phyloP scores from a whole-genome alignment of 2,329 filamentous ascomycete genomes.

The Salinomyces thailandicus region DNA sequence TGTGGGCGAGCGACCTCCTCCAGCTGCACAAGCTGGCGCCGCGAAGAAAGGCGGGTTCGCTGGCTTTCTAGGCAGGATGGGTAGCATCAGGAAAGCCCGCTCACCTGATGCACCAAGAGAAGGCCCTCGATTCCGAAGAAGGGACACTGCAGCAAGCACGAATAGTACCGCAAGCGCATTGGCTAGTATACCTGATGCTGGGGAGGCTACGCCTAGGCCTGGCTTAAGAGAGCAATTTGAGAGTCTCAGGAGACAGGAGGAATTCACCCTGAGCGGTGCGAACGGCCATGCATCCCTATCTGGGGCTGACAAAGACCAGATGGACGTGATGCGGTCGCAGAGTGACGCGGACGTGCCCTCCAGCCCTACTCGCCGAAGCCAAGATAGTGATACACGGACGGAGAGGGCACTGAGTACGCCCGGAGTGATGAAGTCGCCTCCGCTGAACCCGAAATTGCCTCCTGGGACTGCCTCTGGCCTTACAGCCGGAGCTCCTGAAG shows the following conservation, averaged over 20 bases:
- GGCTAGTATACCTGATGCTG: conserved; percentile 16
- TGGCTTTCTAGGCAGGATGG: conserved; percentile 58
- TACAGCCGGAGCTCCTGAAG: conserved; percentile 62
- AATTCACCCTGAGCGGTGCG: conserved; percentile 23
- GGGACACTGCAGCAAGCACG: conserved; percentile 17
- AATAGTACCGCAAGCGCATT: conserved; percentile 6
- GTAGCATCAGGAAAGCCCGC: conserved; percentile 49
- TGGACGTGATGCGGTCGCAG: conserved; percentile 2
- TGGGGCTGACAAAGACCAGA: conserved; percentile 10
- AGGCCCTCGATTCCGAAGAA: conserved; percentile 14
- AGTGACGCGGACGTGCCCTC: conserved; percentile 26
- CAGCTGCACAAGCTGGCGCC: conserved; percentile 28
- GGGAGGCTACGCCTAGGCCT: conserved; percentile 22
- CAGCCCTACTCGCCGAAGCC: conserved; percentile 6
- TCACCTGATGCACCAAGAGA: conserved; percentile 27
- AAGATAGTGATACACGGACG: conserved; percentile 21
- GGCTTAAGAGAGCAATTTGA: conserved; percentile 39
- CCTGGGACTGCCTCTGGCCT: conserved; percentile 80
- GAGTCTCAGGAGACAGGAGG: conserved; percentile 35
- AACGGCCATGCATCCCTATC: conserved; percentile 9
- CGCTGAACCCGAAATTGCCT: conserved; percentile 61
- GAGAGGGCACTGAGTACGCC: background rate
- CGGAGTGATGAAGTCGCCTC: conserved; percentile 42
- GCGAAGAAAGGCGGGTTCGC: conserved; percentile 71
- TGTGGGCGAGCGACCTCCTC: conserved; percentile 15